Base-by-base conservation (phyloP, 2,329 filamentous ascomycete species). In the Rhynchosporium graminicola region DNA sequence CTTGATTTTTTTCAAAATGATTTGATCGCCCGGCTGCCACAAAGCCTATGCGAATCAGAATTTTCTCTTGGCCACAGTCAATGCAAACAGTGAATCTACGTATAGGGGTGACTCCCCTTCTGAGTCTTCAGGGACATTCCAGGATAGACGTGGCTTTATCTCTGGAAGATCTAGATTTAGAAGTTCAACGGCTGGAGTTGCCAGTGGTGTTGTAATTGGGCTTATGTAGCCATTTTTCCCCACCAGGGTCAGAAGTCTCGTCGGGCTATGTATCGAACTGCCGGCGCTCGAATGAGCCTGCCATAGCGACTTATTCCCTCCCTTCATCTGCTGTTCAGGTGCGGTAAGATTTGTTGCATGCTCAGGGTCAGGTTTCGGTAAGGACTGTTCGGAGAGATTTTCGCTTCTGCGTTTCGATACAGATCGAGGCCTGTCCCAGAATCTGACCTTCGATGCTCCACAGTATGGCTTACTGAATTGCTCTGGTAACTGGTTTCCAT, bases 321-420 rank as follows among this genome's bases (percentile, higher is more conserved):
- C 13, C 13, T 1, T 82, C 60, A 87, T 82, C 68, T 88, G 83
- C 65, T 85, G 83, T 29, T 82, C 84, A 20, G 26, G 13, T 15
- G 15, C 3, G 8, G n/a, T 6, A 7, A 33, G 54, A 20, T 20
- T 6, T 87, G 81, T 77, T 87, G 82, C 70, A 87, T 88, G 54
- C 56, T 33, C 62, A 57, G 38, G 58, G 59, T 40, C 59, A 13
- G 45, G 5, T n/a, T 67, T 65, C 5, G 67, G 57, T 6, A 69
- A 48, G 31, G 62, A 61, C 40, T 67, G 63, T 40, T 70, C 68
- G 1, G 63, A 65, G n/a, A 48, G 55, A 42, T 43, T 66, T 57
- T 69, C 63, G 31, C 54, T 42, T 48, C 45, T 51, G 47, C 60
- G 13, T 56, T 62, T 62, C 3, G 28, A 45, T n/a, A 58, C 12